Conservation (phyloP, 768 basidiomycete genomes). For the Calvatia gigantea region DNA sequence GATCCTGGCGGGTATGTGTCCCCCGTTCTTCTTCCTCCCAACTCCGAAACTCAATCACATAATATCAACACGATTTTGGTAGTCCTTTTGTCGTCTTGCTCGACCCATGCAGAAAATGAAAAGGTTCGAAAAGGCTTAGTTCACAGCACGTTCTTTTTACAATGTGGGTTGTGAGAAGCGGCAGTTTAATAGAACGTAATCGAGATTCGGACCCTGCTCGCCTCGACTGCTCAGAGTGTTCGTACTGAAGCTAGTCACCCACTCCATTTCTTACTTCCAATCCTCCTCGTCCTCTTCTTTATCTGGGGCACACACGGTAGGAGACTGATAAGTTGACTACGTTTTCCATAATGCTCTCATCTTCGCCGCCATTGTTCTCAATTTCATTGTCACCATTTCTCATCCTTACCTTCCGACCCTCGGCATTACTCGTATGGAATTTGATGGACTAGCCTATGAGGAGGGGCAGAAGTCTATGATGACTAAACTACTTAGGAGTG, state of each 20-base stretch:
- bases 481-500: constrained; percentile 52
- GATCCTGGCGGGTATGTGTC: too few species aligned
- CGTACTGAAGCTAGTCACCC: background rate
- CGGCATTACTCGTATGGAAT: constrained; percentile 62
- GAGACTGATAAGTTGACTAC: constrained; percentile 32
- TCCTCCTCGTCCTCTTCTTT: background rate
- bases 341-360: constrained; percentile 55
- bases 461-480: constrained; percentile 26
- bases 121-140: background rate
- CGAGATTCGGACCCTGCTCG: background rate
- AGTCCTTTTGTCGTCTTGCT: background rate
- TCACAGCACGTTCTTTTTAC: background rate
- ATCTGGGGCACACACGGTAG: background rate
- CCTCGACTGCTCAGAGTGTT: background rate
- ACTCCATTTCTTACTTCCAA: background rate
- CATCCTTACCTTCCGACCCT: constrained; percentile 64
- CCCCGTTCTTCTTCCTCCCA: too few species aligned
- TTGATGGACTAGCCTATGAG: constrained; percentile 29
- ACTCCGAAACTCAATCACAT: too few species aligned
- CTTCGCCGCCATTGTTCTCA: constrained; percentile 59
- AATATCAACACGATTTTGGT: too few species aligned
- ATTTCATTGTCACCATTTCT: constrained; percentile 67
- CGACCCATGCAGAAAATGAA: background rate
- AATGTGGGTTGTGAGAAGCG: constrained; percentile 5
- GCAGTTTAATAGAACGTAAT: constrained; percentile 3